Evolutionary conservation across 169 alveolate genomes (phyloP), one percentile per base, ranked within the genome.

Genomic region (Perkinsus olseni): DNA sequence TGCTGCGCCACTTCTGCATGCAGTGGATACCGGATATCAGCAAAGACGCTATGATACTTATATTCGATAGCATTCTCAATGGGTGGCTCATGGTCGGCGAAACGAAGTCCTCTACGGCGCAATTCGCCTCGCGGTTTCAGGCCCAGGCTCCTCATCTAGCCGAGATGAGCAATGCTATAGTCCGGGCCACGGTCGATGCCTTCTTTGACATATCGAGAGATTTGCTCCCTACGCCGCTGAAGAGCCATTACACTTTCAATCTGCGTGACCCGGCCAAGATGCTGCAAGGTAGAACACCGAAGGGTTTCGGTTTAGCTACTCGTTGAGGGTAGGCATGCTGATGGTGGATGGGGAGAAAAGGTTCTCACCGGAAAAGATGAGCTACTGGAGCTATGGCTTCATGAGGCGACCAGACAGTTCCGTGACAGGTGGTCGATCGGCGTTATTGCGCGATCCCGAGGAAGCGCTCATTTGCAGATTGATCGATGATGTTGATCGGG

Each of bases 181-280:
- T 45, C 17, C 62, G 95, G 91, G 96, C 98, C 21, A 93, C 96
- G 82, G 98, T 98, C 38, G 98, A 97, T 13, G 97, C 96, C 74
- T 98, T 97, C 95, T 94, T 96, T 91, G 95, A 96, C 62, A 97
- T 97, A 37, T 96, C 97, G 90, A 96, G 96, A 50, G 98, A 97
- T 93, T 95, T 97, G 94, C 94, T 98, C 40, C 99, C 99, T 1
- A 98, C 99, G 13, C 99, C 99, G 0, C 95, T 97, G n/a, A 98
- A 98, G 94, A 96, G 97, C 92, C 99, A 97, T 94, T 98, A 98
- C 95, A 98, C 99, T 74, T 98, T 97, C 97, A 98, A 98, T 92
- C 94, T 98, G 94, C 97, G 99, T 94, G 99, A 98, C 95, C 95
- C 98, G 45, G 96, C 98, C 74, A 98, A 98, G 96, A 98, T 98